phyloP scores from a whole-genome alignment of 2,329 filamentous ascomycete genomes.

The Pseudogymnoascus verrucosus region DNA sequence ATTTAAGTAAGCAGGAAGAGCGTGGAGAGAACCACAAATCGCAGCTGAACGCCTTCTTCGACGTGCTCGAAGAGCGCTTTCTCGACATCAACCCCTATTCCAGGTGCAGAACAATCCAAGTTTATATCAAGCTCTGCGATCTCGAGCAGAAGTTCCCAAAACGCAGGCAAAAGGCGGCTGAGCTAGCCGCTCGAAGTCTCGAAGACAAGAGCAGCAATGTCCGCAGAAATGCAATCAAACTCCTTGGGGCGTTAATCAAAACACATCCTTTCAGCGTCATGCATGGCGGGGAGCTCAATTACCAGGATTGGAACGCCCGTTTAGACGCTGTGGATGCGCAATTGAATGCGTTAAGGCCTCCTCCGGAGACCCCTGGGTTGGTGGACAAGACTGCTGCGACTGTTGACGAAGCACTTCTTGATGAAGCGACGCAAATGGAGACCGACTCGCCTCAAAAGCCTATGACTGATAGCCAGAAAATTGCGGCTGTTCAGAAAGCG shows the following conservation, averaged over 20 bases:
- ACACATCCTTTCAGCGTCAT: slow-evolving; percentile 91
- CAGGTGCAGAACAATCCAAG: slow-evolving; percentile 82
- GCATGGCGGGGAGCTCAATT: slow-evolving; percentile 78
- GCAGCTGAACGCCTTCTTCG: slow-evolving; percentile 94
- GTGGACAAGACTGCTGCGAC: slow-evolving; percentile 57
- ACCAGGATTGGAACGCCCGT: slow-evolving; percentile 76
- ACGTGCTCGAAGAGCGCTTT: slow-evolving; percentile 92
- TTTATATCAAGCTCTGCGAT: slow-evolving; percentile 85
- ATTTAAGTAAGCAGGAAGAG: slow-evolving; percentile 87
- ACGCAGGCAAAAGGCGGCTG: slow-evolving; percentile 75
- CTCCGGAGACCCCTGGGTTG: slow-evolving; percentile 64
- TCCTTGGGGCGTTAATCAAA: slow-evolving; percentile 79
- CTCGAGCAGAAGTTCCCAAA: slow-evolving; percentile 96
- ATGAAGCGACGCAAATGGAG: slow-evolving; percentile 79
- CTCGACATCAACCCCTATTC: slow-evolving; percentile 96
- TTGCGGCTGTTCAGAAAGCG: slow-evolving; percentile 66
- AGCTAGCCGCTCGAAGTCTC: slow-evolving; percentile 79
- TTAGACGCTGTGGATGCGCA: slow-evolving; percentile 78
- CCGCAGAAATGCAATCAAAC: slow-evolving; percentile 85
- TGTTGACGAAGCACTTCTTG: slow-evolving; percentile 70
- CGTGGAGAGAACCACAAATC: slow-evolving; percentile 87
- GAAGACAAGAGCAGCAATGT: slow-evolving; percentile 99
- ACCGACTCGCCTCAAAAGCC: slow-evolving; percentile 57
- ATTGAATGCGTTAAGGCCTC: slow-evolving; percentile 72
- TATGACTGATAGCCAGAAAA: slow-evolving; percentile 74